Conservation (phyloP, 1,284 basidiomycete species). For the Cutaneotrichosporon dermatis region DNA sequence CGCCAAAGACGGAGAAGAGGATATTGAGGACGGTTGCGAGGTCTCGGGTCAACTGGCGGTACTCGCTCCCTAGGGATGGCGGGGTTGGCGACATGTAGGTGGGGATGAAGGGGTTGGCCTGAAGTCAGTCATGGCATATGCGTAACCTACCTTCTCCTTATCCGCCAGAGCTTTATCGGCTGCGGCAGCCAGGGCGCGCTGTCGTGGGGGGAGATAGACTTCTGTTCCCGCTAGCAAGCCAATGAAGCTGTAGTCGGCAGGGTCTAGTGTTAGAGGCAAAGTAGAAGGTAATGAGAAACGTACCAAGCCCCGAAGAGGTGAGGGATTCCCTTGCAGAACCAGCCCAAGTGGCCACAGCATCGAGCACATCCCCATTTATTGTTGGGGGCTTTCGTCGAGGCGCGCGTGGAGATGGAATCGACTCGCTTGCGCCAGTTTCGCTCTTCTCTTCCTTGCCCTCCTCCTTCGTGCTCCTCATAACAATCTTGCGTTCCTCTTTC, state of each 20-base stretch:
- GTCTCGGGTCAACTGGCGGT: conserved; percentile 26
- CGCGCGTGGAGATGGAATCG: neutral
- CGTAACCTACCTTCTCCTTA: conserved; percentile 1
- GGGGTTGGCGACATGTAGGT: conserved; percentile 30
- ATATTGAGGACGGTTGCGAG: conserved; percentile 40
- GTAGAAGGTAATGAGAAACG: neutral
- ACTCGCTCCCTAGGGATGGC: conserved; percentile 32
- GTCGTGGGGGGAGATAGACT: conserved; percentile 33
- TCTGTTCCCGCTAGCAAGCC: conserved; percentile 38
- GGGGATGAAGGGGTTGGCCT: conserved; percentile 39
- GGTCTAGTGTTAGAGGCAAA: conserved; percentile 22
- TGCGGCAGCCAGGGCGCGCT: conserved; percentile 16
- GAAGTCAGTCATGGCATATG: neutral
- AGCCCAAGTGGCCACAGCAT: conserved; percentile 20
- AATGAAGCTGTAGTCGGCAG: conserved; percentile 27
- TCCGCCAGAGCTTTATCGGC: conserved; percentile 8
- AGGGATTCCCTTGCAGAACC: conserved; percentile 2
- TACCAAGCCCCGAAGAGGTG: conserved; percentile 16
- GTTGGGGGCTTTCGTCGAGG: neutral
- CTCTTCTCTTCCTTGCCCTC: neutral
- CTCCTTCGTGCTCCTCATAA: too few species aligned
- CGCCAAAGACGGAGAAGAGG: conserved; percentile 41
- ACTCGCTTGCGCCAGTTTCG: neutral
- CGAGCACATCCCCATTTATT: conserved; percentile 22
- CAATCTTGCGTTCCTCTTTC: too few species aligned